Base-by-base conservation (phyloP, 306 rosid genomes). In the Glycine latifolia region DNA sequence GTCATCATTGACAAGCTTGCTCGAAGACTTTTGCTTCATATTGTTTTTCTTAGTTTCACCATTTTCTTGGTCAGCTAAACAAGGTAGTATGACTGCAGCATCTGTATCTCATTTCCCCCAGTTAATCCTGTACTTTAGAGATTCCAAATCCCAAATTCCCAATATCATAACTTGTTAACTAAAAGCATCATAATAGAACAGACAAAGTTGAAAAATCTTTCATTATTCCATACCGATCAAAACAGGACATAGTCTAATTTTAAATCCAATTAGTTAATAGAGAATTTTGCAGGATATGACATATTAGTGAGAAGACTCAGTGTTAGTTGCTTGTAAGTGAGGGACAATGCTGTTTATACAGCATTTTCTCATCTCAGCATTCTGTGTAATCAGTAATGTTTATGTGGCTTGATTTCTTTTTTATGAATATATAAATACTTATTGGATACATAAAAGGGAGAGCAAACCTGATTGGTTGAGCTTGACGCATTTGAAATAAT, bases 401-500 rank as follows among this genome's bases (percentile, higher is more conserved):
- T 44, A 26, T 26, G 41, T 41, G 54, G 39, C 48, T 43, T 15
- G 17, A 49, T 75, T 26, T 26, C 31, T 69, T 79, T 46, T 9
- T 62, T 10, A 65, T 65, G 67, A 81, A 46, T 50, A 52, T 73
- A 52, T 62, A 47, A 13, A 14, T 7, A 12, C 17, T 58, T 52
- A 41, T 53, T 48, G n/a, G 53, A 55, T 31, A 12, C 77, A 76
- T 35, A 20, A 47, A 65, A 52, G 6, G 8, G 59, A 75, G 2
- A 73, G 44, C 82, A 35, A 59, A 93, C 97, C 97, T 94, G 98
- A 90, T 91, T 80, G 80, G 80, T 26, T 79, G 93, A 87, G 84
- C 90, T 89, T 52, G 97, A 90, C 9, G 92, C 97, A 80, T 86
- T 88, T 46, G 97, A 94, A 85, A 94, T 88, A 67, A 94, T 89